Conservation (phyloP, 2,329 filamentous ascomycete genomes). For the Xylariaceae sp. region DNA sequence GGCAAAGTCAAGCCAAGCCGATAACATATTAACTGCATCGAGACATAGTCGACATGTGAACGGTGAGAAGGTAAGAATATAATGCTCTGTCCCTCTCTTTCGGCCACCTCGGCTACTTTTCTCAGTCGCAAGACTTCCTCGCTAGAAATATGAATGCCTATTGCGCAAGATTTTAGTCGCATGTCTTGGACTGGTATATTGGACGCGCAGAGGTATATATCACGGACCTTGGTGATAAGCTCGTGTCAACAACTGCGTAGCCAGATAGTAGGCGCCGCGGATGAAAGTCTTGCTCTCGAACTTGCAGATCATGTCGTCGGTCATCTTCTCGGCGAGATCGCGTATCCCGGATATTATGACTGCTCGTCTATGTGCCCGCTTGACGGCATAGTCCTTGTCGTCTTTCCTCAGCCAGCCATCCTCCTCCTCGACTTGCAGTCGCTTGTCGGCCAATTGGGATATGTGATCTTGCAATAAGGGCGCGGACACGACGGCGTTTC, state of each 20-base stretch:
- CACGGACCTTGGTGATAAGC: constrained; percentile 77
- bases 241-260: constrained; percentile 79
- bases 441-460: constrained; percentile 65
- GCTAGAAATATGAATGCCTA: constrained; percentile 83
- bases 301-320: constrained; percentile 97
- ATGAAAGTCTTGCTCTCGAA: constrained; percentile 95
- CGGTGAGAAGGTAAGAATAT: constrained; percentile 93
- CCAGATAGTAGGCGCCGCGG: constrained; percentile 81
- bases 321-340: constrained; percentile 79
- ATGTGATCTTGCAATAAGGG: constrained; percentile 71
- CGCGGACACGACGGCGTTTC: constrained; percentile 66
- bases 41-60: constrained; percentile 94
- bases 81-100: constrained; percentile 85
- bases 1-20: constrained; percentile 82
- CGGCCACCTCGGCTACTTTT: constrained; percentile 75
- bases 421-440: constrained; percentile 69
- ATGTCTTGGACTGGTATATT: background rate
- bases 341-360: constrained; percentile 68
- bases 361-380: constrained; percentile 49
- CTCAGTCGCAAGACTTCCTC: constrained; percentile 83
- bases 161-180: background rate
- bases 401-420: constrained; percentile 60
- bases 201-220: background rate
- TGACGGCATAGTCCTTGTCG: constrained; percentile 48
- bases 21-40: constrained; percentile 91